A percentile compares a stretch with the other conserved stretches of the same genome.
Evolutionary conservation across 2,329 filamentous ascomycete genomes (phyloP).

Genomic region (Talaromyces sp.): DNA sequence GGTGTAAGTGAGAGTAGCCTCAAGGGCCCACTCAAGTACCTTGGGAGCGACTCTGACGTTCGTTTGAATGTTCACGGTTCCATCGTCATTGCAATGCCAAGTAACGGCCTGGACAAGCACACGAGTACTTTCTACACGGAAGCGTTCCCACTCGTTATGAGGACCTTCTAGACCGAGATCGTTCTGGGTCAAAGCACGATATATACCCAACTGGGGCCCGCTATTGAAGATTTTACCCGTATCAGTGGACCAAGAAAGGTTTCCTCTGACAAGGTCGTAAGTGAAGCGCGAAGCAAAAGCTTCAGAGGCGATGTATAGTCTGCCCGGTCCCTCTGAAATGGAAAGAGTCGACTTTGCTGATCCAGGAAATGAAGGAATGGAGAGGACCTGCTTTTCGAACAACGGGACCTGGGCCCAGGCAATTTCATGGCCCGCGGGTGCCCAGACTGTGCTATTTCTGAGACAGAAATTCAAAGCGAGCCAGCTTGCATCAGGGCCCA

Average conservation of each 20-base stretch:
- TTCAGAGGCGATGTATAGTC: constrained; percentile 11
- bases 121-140: constrained; percentile 15
- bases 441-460: constrained; percentile 49
- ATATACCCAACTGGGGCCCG: constrained; percentile 46
- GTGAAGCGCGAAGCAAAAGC: constrained; percentile 17
- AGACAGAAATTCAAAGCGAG: constrained; percentile 48
- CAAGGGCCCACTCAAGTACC: constrained; percentile 25
- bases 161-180: constrained; percentile 33
- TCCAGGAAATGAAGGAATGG: background rate
- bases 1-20: constrained; percentile 18
- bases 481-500: constrained; percentile 41
- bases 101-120: constrained; percentile 14
- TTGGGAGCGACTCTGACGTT: constrained; percentile 22
- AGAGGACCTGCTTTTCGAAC: background rate
- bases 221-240: constrained; percentile 34
- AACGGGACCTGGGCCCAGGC: constrained; percentile 49
- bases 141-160: constrained; percentile 25
- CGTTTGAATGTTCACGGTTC: constrained; percentile 17
- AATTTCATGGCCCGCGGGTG: constrained; percentile 51
- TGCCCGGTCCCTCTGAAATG: background rate
- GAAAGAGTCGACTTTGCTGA: background rate
- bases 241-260: constrained; percentile 22
- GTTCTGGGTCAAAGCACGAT: constrained; percentile 41
- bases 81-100: background rate
- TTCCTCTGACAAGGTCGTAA: constrained; percentile 34